Conservation (phyloP, 1,284 basidiomycete species). For the Ceratobasidium sp. region DNA sequence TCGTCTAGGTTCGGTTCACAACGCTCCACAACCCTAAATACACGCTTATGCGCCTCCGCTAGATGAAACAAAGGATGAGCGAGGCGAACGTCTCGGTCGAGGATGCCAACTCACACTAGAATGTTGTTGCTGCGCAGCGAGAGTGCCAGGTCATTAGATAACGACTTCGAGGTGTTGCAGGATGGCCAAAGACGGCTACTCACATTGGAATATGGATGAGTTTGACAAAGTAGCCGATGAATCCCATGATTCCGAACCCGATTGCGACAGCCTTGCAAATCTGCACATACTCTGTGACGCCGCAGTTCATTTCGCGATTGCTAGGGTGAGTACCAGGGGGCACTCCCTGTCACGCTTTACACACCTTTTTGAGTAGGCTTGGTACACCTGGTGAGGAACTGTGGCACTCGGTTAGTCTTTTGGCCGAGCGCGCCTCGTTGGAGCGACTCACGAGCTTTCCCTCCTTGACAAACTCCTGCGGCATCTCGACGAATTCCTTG, state of each 20-base stretch:
- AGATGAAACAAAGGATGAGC: slow-evolving; percentile 41
- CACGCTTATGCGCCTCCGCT: slow-evolving; percentile 69
- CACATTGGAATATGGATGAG: slow-evolving; percentile 95
- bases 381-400: slow-evolving; percentile 97
- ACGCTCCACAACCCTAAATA: slow-evolving; percentile 26
- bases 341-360: slow-evolving; percentile 46
- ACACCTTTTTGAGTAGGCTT: slow-evolving; percentile 95
- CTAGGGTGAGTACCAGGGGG: neutral
- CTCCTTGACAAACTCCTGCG: slow-evolving; percentile 90
- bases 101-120: slow-evolving; percentile 74
- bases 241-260: slow-evolving; percentile 97
- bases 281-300: slow-evolving; percentile 78
- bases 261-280: slow-evolving; percentile 93
- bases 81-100: slow-evolving; percentile 22
- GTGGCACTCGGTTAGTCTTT: slow-evolving; percentile 30
- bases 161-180: slow-evolving; percentile 13
- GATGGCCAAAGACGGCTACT: slow-evolving; percentile 53
- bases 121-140: slow-evolving; percentile 79
- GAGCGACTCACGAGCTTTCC: slow-evolving; percentile 79
- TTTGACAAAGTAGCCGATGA: slow-evolving; percentile 95
- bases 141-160: slow-evolving; percentile 46
- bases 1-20: slow-evolving; percentile 33
- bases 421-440: neutral
- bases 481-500: slow-evolving; percentile 88
- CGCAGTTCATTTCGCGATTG: slow-evolving; percentile 23